Evolutionary conservation across 805 yeast genomes (phyloP), one percentile per base, ranked within the genome.

Genomic region (Starmerella cellae): DNA sequence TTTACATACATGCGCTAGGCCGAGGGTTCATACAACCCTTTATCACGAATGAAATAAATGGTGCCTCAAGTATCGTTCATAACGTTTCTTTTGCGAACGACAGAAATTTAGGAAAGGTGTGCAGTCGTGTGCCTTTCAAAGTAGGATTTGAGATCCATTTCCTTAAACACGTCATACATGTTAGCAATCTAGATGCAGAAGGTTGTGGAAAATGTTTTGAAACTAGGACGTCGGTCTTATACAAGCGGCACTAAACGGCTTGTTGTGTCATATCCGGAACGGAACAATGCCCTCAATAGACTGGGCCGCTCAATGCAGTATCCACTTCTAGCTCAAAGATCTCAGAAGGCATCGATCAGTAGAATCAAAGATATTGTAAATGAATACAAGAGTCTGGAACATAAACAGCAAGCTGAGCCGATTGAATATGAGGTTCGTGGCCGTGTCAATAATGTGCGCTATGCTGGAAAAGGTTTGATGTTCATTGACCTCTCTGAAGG

Each of bases 401-500:
- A 51, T 30, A 23, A 20, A 1, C 24, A 32, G n/a, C 8, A 2
- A 6, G 51, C 49, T 1, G 39, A 38, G 14, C 45, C 50, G 5
- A 45, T 47, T 1, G 37, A 39, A 17, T 19, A 33, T 11, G 49
- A 49, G 18, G 37, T 49, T 2, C 37, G 47, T 5, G 95, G 94
- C 0, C 71, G 77, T 41, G 67, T 83, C 6, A 44, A 42, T 2
- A 63, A 73, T 18, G 67, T 83, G 0, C 59, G 95, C 30, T 69
- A 66, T 39, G 67, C 85, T 0, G 84, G 93, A 1, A 77, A 71
- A 51, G 79, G 78, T 1, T 69, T 82, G 62, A 60, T 71, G 32
- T 83, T 83, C 53, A 53, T 82, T 20, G 95, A 83, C 55, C 32
- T 83, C 2, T 53, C 80, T 52, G 88, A 81, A 52, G 67, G 61